Evolutionary conservation across 805 yeast species (phyloP), one percentile per base, ranked within the genome.

Genomic region (Candida krabiensis): DNA sequence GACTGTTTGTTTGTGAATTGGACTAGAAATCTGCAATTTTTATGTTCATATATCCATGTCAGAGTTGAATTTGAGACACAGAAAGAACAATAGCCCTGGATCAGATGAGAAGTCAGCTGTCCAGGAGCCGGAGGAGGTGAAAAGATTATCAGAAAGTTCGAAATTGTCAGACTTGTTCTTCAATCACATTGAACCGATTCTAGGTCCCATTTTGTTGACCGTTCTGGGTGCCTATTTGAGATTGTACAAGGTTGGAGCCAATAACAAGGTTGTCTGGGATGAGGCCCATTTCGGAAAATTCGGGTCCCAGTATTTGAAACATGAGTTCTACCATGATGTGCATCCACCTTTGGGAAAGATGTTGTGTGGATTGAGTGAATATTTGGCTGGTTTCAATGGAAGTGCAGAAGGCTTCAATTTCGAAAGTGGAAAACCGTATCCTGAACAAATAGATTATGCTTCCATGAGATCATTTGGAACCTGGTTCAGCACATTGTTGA

Each of bases 301-400:
- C 61, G 98, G 97, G 22, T 83, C 96, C 9, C 83, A 87, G 61
- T 91, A 91, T 63, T 70, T 91, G 46, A 81, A 69, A 49, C 93
- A 87, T 51, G 95, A 87, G 55, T 88, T 86, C 60, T 91, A 90
- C 63, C 95, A 87, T 60, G 99, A 91, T 64, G 96, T 91, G 23
- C 99, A 91, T 64, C 99, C 99, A 33, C 99, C 99, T 2, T 69
- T 91, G 53, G 98, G 97, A 16, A 91, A 91, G 64, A 83, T 91
- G 84, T 72, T 93, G 43, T 86, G 88, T 41, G 98, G 95, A 0
- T 70, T 87, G 28, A 81, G 90, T 29, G 97, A 96, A 31, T 87
- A 79, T 60, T 60, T 89, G 43, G 91, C 93, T 27, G 90, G 89
- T 12, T 89, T 82, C 65, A 80, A 89, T 57, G 50, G 50, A 17